Conservation (phyloP, 2,329 filamentous ascomycete species). For the Claviceps monticola region DNA sequence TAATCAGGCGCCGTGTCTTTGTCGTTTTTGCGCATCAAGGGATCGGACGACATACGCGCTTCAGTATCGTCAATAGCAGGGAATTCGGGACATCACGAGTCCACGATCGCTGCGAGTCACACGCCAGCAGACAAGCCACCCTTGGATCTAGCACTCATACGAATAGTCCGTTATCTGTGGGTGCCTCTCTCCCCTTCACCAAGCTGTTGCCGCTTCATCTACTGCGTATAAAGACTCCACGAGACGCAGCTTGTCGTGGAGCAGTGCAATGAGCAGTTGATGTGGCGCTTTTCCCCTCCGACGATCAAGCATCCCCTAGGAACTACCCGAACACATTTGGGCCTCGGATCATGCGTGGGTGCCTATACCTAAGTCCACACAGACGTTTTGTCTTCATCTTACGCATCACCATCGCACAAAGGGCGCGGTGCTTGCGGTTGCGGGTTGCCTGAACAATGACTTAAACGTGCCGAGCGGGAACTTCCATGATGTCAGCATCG, state of each 20-base stretch:
- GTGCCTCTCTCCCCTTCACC: neutral
- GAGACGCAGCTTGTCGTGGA: neutral
- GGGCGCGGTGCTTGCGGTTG: neutral
- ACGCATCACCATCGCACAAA: neutral
- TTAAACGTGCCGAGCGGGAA: neutral
- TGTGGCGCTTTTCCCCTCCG: neutral
- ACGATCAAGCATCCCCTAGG: too few species aligned
- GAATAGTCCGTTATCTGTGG: neutral
- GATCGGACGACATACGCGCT: too few species aligned
- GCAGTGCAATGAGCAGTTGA: neutral
- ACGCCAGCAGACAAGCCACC: slow-evolving; percentile 2
- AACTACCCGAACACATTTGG: neutral
- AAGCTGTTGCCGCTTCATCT: neutral
- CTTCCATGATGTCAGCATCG: neutral
- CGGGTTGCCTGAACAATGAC: neutral
- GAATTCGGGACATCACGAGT: neutral
- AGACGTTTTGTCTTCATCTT: neutral
- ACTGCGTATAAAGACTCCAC: neutral
- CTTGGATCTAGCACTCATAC: neutral
- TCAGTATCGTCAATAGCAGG: neutral
- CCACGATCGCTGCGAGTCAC: neutral
- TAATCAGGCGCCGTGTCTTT: too few species aligned
- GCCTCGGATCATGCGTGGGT: neutral
- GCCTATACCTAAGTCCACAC: neutral
- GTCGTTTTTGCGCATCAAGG: too few species aligned